Percentiles rank a stretch among this genome's conserved stretches.
These are phyloP conservation scores for Laguncularia racemosa DNA, from an alignment of 345 rosid species.

Conservation along the genomic window DNA sequence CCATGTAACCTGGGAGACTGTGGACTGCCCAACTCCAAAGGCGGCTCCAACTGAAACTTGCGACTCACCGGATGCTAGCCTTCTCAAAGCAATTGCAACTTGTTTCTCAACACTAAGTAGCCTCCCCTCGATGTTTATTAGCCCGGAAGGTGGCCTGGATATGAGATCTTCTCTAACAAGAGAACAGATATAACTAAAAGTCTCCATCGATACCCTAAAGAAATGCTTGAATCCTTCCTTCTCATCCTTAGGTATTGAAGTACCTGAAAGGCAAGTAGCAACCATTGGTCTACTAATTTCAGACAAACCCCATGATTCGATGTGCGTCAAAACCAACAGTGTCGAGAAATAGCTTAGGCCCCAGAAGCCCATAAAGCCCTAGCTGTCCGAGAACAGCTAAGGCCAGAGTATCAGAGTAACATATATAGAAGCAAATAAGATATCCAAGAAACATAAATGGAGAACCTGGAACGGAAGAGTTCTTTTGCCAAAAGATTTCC, in stretches of 20 bases:
- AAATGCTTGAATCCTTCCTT: slow-evolving; percentile 85
- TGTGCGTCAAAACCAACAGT: background rate
- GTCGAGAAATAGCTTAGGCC: no score
- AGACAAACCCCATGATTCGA: background rate
- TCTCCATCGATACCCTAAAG: slow-evolving; percentile 78
- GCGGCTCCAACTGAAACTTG: slow-evolving; percentile 92
- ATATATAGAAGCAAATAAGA: background rate
- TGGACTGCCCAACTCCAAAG: slow-evolving; percentile 92
- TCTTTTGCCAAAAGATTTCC: slow-evolving; percentile 72
- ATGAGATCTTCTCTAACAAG: slow-evolving; percentile 84
- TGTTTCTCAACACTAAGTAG: slow-evolving; percentile 95
- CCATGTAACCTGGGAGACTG: slow-evolving; percentile 98
- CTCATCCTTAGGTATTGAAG: slow-evolving; percentile 43
- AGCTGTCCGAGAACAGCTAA: no score
- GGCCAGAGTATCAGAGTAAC: background rate
- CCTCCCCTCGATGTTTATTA: slow-evolving; percentile 95
- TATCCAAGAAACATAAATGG: slow-evolving; percentile 1
- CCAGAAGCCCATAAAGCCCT: no score
- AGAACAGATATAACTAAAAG: slow-evolving; percentile 78
- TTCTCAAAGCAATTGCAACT: slow-evolving; percentile 83
- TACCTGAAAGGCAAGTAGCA: slow-evolving; percentile 25
- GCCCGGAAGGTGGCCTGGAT: slow-evolving; percentile 91
- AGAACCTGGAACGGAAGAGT: slow-evolving; percentile 59
- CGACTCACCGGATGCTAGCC: slow-evolving; percentile 92
- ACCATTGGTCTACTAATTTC: background rate